Evolutionary conservation across 495 filamentous ascomycete genomes (phyloP), one percentile per base, ranked within the genome.

Genomic region (Penicillium goetzii): DNA sequence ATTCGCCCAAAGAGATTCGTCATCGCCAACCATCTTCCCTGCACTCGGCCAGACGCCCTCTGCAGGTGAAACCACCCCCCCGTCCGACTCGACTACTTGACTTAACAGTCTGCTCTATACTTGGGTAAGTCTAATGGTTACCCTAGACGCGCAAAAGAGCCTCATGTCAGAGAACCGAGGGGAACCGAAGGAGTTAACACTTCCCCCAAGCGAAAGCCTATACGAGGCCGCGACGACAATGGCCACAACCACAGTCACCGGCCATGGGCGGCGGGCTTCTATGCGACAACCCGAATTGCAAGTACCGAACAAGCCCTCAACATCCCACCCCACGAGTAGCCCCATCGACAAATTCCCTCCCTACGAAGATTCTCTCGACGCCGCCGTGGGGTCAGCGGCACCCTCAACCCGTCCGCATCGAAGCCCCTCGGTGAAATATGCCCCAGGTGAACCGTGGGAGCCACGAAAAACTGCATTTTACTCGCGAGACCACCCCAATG

Each of bases 191-290:
- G 8, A 49, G 54, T 61, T 58, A 59, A 68, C 52, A 12, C 53
- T 36, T 40, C n/a, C 21, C 58, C 41, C 33, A 47, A 51, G 33
- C 30, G 32, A 52, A 32, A 43, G 45, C 53, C 34, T 45, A 41
- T 17, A 58, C 56, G 40, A 32, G 19, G 26, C 45, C n/a, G 33
- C 30, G 38, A 34, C 50, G 61, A 68, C 61, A 53, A 80, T 82
- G 80, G 76, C 76, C 38, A 81, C 79, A 58, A 77, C 77, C 17
- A 78, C 76, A 52, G 72, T 80, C 54, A 81, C 78, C 30, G 79
- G 78, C 32, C 77, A 77, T 63, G 80, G 78, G 54, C 77, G 77
- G 70, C 77, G 77, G 50, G 56, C 78, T 55, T 82, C 80, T 25
- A 75, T 79, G 68, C 74, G 74, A 64, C 79, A 78, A 70, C 41